Evolutionary conservation across 441 rosid species (phyloP), one percentile per base, ranked within the genome.

Genomic region (Adansonia gregorii): DNA sequence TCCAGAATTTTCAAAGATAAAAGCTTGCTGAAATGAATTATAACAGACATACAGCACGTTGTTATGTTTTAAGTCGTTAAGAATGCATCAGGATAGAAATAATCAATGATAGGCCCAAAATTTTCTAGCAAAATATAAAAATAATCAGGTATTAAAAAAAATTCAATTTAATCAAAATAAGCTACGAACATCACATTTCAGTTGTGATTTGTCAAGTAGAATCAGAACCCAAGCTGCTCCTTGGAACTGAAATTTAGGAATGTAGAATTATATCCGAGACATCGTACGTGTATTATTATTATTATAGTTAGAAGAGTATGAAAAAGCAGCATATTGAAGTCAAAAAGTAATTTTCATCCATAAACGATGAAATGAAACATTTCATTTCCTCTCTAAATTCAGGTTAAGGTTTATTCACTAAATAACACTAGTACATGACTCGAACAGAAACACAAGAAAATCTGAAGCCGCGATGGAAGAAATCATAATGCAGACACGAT

Each of bases 171-270:
- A 6, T 39, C 46, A 35, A 31, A 64, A 31, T 31, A 15, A 64
- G 69, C 48, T 6, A 64, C 39, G 45, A 64, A 17, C 56, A 46
- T 2, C 51, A 41, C 54, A 17, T 67, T 43, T 31, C 52, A 67
- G 31, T 67, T 19, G 72, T 43, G 35, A 9, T 66, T 66, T 45
- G 52, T 43, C 14, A 43, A 43, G 22, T 20, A 67, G 31, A 43
- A 67, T 43, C 54, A 67, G 72, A 45, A 9, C 31, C 72, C 73
- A 65, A 39, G 8, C 49, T 39, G 48, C 24, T 65, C 48, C 69
- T 8, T 15, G 22, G 69, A 65, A 65, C 12, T 39, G 12, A 15
- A 15, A 65, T 39, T 49, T 65, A 59, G 22, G 31, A 20, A 10
- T 22, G 31, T 2, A 59, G 35, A 20, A 59, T 59, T 59, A 20